Base-by-base conservation (phyloP, 164 flowering plant species). In the Tetrastigma voinierianum region DNA sequence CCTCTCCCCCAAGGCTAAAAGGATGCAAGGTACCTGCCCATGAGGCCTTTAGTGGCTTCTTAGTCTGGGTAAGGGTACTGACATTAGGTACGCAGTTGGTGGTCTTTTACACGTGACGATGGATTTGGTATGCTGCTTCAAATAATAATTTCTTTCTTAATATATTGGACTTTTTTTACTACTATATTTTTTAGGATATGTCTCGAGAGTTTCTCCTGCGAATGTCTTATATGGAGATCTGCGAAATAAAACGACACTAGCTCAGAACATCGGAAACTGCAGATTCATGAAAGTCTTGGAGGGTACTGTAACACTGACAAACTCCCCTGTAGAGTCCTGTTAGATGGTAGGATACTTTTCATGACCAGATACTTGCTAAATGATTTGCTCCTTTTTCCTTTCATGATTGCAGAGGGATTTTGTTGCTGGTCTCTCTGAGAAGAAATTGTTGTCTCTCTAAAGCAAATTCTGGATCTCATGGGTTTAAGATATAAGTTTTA, bases 201-300 rank as follows among this genome's bases (percentile, higher is more conserved):
- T 88, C 83, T 74, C 83, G 99, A 68, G 99, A 95, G 68, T 95
- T 93, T 78, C 96, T 95, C 64, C 65, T 95, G 47, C 81, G 98
- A 24, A 92, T 95, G 97, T 95, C 99, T 0, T 92, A 92, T 66
- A 83, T 95, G 96, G 99, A 95, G 72, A 95, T 95, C 21, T 95
- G 93, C 69, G 98, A 92, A 59, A 90, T 95, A 63, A 92, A 92
- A 93, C 82, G 99, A 95, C 77, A 68, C 76, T 95, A 68, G 97
- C 83, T 53, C 97, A 44, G 97, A 95, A 78, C 91, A 90, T 59
- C 82, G 98, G 24, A 93, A 87, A 73, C 74, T 92, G 65, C 98
- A 95, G 77, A 87, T 90, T 76, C 99, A 95, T 77, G 99, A 93
- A 71, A 93, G 80, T 67, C 68, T 92, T 23, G 99, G 93, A n/a